A percentile compares a stretch with the other conserved stretches of the same genome.
phyloP scores from a whole-genome alignment of 352 stramenopile species.

The Elongisporangium prolatum region DNA sequence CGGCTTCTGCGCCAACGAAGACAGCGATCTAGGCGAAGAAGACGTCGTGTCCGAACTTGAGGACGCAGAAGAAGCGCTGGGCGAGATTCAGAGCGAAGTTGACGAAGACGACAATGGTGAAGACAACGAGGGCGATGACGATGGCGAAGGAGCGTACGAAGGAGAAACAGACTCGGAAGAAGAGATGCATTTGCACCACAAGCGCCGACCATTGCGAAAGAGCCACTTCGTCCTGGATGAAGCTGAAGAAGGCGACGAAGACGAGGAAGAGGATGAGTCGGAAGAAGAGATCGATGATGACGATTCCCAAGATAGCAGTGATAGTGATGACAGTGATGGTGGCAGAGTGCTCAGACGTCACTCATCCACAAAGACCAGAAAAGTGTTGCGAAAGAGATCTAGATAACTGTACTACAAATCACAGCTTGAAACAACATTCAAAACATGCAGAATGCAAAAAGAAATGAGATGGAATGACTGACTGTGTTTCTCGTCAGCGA shows the following conservation, averaged over 20 bases:
- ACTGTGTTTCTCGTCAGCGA: conserved; percentile 22
- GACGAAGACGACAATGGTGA: conserved; percentile 20
- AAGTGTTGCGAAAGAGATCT: neutral
- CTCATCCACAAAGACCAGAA: neutral
- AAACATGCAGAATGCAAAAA: neutral
- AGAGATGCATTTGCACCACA: conserved; percentile 12
- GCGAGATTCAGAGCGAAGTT: conserved; percentile 20
- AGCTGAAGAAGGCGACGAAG: conserved; percentile 61
- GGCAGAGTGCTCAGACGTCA: neutral
- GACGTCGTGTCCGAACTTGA: conserved; percentile 19
- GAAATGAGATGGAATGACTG: neutral
- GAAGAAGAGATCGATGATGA: conserved; percentile 25
- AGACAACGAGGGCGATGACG: conserved; percentile 23
- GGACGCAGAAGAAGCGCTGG: conserved; percentile 12
- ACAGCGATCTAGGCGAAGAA: conserved; percentile 62
- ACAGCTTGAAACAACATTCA: neutral
- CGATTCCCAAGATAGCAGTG: conserved; percentile 2
- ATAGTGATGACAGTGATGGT: neutral
- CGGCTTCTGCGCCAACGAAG: conserved; percentile 58
- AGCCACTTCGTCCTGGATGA: conserved; percentile 81
- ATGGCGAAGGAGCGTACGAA: conserved; percentile 34
- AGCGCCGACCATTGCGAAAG: conserved; percentile 14
- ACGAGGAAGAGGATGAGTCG: conserved; percentile 29
- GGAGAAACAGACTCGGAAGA: conserved; percentile 71
- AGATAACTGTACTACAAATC: neutral